A percentile compares a stretch with the other conserved stretches of the same genome.
Evolutionary conservation across 2,329 filamentous ascomycete genomes (phyloP).

Genomic region (Aspergillus pseudoviridinutans): DNA sequence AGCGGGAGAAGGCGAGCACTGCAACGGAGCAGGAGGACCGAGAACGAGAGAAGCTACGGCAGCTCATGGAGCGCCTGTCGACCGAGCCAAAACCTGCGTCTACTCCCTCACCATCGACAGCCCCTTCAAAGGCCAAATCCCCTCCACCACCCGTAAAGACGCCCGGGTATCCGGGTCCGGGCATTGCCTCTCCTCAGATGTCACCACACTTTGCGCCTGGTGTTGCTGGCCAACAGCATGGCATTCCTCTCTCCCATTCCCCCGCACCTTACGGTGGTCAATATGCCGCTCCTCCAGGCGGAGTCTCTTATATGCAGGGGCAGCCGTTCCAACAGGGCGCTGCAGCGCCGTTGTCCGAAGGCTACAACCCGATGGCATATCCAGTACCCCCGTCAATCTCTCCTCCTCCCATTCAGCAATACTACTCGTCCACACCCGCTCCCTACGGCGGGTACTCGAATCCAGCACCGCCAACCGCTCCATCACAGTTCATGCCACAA

Average conservation of each 20-base stretch:
- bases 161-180: conserved; percentile 27
- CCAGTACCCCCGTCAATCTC: conserved; percentile 41
- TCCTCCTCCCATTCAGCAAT: conserved; percentile 41
- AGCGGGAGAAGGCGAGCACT: conserved; percentile 66
- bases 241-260: conserved; percentile 31
- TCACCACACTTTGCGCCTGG: conserved; percentile 33
- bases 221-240: conserved; percentile 22
- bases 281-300: conserved; percentile 25
- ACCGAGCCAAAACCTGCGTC: conserved; percentile 56
- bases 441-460: conserved; percentile 33
- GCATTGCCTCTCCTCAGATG: conserved; percentile 39
- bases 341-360: conserved; percentile 39
- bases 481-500: conserved; percentile 50
- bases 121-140: conserved; percentile 43
- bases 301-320: conserved; percentile 24
- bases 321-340: conserved; percentile 42
- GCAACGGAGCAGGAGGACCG: conserved; percentile 64
- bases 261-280: conserved; percentile 34
- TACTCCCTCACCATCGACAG: conserved; percentile 32
- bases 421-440: conserved; percentile 32
- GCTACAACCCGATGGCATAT: conserved; percentile 51
- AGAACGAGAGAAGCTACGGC: conserved; percentile 79
- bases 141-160: conserved; percentile 32
- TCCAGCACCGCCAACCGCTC: conserved; percentile 35
- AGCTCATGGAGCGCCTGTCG: conserved; percentile 93